Evolutionary conservation across 2,329 filamentous ascomycete genomes (phyloP).

Genomic region (Juglanconis oblonga): DNA sequence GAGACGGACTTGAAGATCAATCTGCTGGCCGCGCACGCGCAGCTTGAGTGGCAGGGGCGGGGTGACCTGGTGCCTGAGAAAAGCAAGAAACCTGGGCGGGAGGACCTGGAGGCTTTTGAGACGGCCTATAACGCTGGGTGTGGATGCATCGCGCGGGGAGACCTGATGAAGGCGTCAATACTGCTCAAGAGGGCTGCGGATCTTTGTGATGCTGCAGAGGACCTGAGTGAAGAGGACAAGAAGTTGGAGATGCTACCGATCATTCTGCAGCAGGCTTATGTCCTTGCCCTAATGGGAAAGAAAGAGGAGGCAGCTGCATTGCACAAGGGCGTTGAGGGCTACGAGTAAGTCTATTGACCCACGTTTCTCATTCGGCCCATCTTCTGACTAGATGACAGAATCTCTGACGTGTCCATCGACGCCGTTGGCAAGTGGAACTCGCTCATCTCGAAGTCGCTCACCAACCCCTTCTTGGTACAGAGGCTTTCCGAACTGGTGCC

Average conservation of each 20-base stretch:
- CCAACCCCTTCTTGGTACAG: constrained; percentile 68
- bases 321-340: constrained; percentile 57
- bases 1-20: constrained; percentile 77
- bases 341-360: constrained; percentile 48
- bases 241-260: constrained; percentile 72
- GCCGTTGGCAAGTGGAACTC: constrained; percentile 66
- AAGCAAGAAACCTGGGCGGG: constrained; percentile 54
- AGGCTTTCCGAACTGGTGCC: constrained; percentile 56
- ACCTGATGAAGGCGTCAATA: constrained; percentile 61
- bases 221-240: constrained; percentile 72
- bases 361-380: background rate
- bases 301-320: constrained; percentile 62
- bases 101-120: constrained; percentile 74
- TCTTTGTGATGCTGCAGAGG: constrained; percentile 71
- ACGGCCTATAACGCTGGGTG: constrained; percentile 80
- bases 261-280: constrained; percentile 71
- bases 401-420: constrained; percentile 64
- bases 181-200: constrained; percentile 68
- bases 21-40: constrained; percentile 66
- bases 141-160: constrained; percentile 65
- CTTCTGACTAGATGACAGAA: constrained; percentile 42
- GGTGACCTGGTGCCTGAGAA: constrained; percentile 46
- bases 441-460: constrained; percentile 38
- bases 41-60: constrained; percentile 66
- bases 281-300: constrained; percentile 65